Evolutionary conservation across 768 basidiomycete species (phyloP).

Genomic region (Cyclocybe cylindracea): DNA sequence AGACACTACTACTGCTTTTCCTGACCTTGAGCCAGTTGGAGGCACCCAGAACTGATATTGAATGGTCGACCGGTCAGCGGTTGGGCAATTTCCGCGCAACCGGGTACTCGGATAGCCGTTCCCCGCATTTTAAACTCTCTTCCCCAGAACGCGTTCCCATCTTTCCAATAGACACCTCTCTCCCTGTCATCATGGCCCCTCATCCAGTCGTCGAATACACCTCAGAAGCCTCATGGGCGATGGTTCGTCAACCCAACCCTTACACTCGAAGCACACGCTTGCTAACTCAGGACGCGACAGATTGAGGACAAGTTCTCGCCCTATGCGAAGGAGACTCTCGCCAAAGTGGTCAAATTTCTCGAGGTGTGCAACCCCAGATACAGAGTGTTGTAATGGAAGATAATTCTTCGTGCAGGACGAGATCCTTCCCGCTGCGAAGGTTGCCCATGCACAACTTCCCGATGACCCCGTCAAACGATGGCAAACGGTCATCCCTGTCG

Average conservation of each 20-base stretch:
- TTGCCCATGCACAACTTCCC: conserved; percentile 84
- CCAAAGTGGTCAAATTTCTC: conserved; percentile 82
- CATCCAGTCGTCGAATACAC: conserved; percentile 81
- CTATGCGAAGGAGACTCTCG: conserved; percentile 83
- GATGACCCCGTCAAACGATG: conserved; percentile 73
- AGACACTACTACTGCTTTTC: no score
- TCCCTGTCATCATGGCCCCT: conserved; percentile 44
- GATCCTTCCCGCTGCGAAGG: conserved; percentile 73
- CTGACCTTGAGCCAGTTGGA: no score
- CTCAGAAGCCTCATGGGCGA: conserved; percentile 84
- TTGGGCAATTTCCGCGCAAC: background rate
- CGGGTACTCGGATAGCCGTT: conserved; percentile 22
- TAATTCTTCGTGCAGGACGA: conserved; percentile 64
- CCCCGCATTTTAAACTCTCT: conserved; percentile 16
- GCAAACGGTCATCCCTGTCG: conserved; percentile 79
- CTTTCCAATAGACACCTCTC: conserved; percentile 3
- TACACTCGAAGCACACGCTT: background rate
- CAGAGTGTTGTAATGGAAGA: background rate
- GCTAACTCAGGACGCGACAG: conserved; percentile 33
- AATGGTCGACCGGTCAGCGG: no score
- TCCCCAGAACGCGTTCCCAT: background rate
- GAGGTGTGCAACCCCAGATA: conserved; percentile 49
- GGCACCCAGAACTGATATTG: no score
- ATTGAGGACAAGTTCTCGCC: conserved; percentile 93
- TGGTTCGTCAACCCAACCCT: conserved; percentile 45